These are phyloP conservation scores for Betula pendula DNA, from an alignment of 306 rosid genomes.

Conservation along the genomic window DNA sequence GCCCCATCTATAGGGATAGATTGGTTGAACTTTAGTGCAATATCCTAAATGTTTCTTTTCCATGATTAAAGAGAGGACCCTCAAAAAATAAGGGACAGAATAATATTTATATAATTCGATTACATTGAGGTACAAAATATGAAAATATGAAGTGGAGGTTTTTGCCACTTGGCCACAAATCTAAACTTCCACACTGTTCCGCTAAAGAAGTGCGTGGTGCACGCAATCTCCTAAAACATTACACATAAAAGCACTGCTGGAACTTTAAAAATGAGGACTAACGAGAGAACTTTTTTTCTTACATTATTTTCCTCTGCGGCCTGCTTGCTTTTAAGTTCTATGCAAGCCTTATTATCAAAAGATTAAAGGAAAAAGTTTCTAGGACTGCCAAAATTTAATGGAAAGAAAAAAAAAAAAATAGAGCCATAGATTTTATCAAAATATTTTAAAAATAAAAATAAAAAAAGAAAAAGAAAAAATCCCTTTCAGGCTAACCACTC, in stretches of 20 bases:
- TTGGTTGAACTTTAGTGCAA: too few relatives aligned
- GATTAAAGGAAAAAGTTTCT: conserved; percentile 24
- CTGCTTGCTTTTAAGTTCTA: conserved; percentile 35
- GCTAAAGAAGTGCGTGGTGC: not conserved
- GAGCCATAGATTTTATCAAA: conserved; percentile 50
- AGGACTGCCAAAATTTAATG: conserved; percentile 20
- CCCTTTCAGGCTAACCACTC: conserved; percentile 77
- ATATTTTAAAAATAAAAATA: too few relatives aligned
- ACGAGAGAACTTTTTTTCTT: conserved; percentile 14
- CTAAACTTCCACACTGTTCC: not conserved
- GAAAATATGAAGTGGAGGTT: not conserved
- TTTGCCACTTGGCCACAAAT: not conserved
- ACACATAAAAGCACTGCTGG: not conserved
- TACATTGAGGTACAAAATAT: not conserved
- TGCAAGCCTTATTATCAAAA: conserved; percentile 48
- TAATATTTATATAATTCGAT: not conserved
- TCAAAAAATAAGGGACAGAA: not conserved
- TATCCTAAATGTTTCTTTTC: not conserved
- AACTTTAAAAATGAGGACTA: not conserved
- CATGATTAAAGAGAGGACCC: not conserved
- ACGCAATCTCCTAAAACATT: not conserved
- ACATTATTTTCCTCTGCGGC: conserved; percentile 34
- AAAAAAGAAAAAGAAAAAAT: conserved; percentile 34
- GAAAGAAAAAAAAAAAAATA: conserved; percentile 17
- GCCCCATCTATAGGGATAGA: too few relatives aligned